Conservation (phyloP, 2,329 filamentous ascomycete genomes). For the Trichoderma koningii region DNA sequence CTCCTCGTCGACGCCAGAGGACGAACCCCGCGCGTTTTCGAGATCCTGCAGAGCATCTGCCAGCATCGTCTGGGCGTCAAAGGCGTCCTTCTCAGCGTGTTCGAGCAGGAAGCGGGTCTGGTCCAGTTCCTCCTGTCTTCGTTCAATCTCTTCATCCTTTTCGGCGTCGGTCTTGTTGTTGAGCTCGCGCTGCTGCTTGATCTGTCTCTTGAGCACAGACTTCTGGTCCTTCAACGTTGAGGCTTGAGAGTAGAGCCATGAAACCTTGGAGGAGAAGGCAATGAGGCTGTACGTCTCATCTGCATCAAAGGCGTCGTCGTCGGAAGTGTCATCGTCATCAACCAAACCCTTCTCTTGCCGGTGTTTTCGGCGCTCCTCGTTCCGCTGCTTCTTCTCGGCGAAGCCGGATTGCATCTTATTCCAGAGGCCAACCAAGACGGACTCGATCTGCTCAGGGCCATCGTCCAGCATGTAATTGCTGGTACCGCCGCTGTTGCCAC, state of each 20-base stretch:
- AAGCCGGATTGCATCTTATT: slow-evolving; percentile 56
- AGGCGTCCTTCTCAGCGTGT: slow-evolving; percentile 44
- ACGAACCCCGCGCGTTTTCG: slow-evolving; percentile 41
- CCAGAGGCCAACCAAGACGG: slow-evolving; percentile 58
- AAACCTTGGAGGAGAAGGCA: slow-evolving; percentile 77
- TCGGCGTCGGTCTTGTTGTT: slow-evolving; percentile 82
- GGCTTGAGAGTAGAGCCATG: slow-evolving; percentile 76
- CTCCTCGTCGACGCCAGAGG: slow-evolving; percentile 33
- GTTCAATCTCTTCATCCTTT: slow-evolving; percentile 64
- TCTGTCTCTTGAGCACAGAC: slow-evolving; percentile 82
- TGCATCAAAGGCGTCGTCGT: slow-evolving; percentile 60
- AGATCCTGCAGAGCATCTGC: slow-evolving; percentile 41
- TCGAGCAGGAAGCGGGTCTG: slow-evolving; percentile 42
- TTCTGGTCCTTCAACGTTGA: slow-evolving; percentile 83
- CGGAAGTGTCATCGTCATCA: slow-evolving; percentile 63
- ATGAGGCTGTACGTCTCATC: slow-evolving; percentile 69
- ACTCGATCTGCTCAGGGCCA: slow-evolving; percentile 54
- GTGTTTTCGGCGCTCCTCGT: slow-evolving; percentile 54
- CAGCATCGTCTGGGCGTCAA: slow-evolving; percentile 51
- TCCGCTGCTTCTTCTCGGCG: slow-evolving; percentile 56
- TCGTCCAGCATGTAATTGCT: slow-evolving; percentile 38
- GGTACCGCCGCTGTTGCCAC: slow-evolving; percentile 26
- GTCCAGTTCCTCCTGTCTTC: slow-evolving; percentile 60
- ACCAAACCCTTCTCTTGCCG: slow-evolving; percentile 59
- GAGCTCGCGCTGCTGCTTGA: slow-evolving; percentile 91